Base-by-base conservation (phyloP, 192 early-diverging fungal species). In the Podochytrium sp. region DNA sequence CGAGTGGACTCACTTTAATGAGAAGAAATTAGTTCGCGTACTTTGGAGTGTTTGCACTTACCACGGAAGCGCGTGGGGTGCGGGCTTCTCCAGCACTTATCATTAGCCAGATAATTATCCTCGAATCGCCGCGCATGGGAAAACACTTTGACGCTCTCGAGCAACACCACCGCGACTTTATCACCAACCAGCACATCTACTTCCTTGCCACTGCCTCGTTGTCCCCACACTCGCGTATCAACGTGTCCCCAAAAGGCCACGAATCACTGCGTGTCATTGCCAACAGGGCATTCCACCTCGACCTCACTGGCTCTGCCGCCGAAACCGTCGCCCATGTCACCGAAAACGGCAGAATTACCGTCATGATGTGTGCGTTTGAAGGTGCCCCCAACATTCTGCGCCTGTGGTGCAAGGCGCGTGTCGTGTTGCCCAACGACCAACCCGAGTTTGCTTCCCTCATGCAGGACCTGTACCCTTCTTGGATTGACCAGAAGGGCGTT, bases 321-420 rank as follows among this genome's bases (percentile, higher is more conserved):
- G 90, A 91, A 59, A 91, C 90, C 0, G 82, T 90, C 52, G 77
- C 85, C 61, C 90, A 91, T 69, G 47, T 90, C 75, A 80, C 81
- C 56, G 86, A 91, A 60, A 91, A 90, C 74, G 81, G 80, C 3
- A 77, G 90, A 20, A 78, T 91, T 33, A 91, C 90, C 0, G 60
- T 91, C 57, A 91, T 91, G 90, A 40, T 91, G 47, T 80, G 78
- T 16, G 89, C 90, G 14, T 90, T 91, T 59, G 87, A 91, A 47
- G 89, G 89, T 30, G 39, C 76, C 18, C 90, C 90, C 14, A 78
- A 83, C 47, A 91, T 90, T 68, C 78, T 89, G 84, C 83, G 90
- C 1, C 75, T 91, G 32, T 87, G 84, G 64, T 82, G 87, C 47
- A 84, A 74, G 2, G 90, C 81, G 20, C 38, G 41, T 16, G 56